Evolutionary conservation across 139 green algal genomes (phyloP), one percentile per base, ranked within the genome.

Genomic region (Chlorella ohadii): DNA sequence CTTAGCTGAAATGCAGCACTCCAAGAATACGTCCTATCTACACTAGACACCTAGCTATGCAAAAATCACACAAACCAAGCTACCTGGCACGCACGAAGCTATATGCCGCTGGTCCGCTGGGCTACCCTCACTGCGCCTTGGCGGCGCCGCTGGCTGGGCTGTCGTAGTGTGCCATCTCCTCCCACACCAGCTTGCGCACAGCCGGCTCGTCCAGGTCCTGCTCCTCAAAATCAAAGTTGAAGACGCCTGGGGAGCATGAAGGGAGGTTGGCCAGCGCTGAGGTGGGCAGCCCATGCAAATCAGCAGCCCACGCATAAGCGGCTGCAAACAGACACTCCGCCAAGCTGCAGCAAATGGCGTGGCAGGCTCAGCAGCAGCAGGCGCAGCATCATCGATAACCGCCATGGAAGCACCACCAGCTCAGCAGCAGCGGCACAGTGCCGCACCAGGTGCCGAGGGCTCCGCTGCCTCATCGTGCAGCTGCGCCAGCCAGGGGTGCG

Each of bases 151-250:
- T 22, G 51, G 9, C 51, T 59, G 51, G 2, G 20, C 22, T 25
- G 61, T 76, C 88, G 80, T 96, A 97, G 61, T 91, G 85, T 55
- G 47, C 51, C 79, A 97, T 95, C 91, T 98, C 95, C 63, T 96
- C 89, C 80, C 86, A 96, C 20, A 98, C 93, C 44, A 92, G 83
- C 23, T 93, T 78, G 0, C 94, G 89, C 67, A 98, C 86, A 1
- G 64, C 85, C 44, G 88, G 79, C 87, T 96, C 94, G 36, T 91
- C 90, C 51, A 98, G 88, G 36, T 96, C 89, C 22, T 95, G 88
- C 73, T 98, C 94, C 82, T 98, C 94, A 90, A 98, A 97, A 82
- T 98, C 95, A 79, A 97, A 96, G 65, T 94, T 87, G 72, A 98
- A 98, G 1, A 90, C 73, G 19, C 73, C 92, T 95, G 91, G 75